phyloP scores from a whole-genome alignment of 2,329 filamentous ascomycete species.

The Fusarium ambrosium region DNA sequence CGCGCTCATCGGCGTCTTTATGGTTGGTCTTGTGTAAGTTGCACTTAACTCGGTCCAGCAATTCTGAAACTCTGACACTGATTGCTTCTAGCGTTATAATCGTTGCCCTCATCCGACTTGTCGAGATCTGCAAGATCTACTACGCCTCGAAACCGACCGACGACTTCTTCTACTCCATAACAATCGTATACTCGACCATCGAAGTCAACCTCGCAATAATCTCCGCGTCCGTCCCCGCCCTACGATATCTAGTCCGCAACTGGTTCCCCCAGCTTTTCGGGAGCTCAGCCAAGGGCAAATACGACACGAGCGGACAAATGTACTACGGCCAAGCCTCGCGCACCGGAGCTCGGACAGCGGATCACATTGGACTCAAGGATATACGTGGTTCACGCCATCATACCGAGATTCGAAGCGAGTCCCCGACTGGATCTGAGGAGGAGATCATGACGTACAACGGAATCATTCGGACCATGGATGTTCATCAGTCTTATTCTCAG shows the following conservation, averaged over 20 bases:
- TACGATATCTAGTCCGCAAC: conserved; percentile 50
- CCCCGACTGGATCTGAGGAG: conserved; percentile 52
- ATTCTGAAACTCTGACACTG: not conserved
- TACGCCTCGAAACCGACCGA: conserved; percentile 21
- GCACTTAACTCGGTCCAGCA: too few species aligned
- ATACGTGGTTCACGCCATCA: conserved; percentile 37
- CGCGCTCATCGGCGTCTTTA: conserved; percentile 56
- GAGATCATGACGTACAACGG: conserved; percentile 56
- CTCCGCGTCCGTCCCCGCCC: conserved; percentile 52
- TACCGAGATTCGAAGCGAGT: conserved; percentile 52
- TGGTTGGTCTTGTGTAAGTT: conserved; percentile 53
- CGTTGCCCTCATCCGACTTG: conserved; percentile 49
- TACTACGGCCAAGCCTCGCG: conserved; percentile 28
- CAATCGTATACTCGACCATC: conserved; percentile 50
- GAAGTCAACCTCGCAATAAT: conserved; percentile 55
- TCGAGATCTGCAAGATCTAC: conserved; percentile 37
- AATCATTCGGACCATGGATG: conserved; percentile 43
- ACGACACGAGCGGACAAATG: conserved; percentile 17
- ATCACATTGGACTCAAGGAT: conserved; percentile 40
- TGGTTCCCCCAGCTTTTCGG: conserved; percentile 51
- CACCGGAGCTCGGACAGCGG: conserved; percentile 10
- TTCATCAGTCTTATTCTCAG: conserved; percentile 20
- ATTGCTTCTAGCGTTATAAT: conserved; percentile 46
- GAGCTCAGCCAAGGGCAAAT: conserved; percentile 21
- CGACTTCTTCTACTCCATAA: conserved; percentile 48